A percentile compares a stretch with the other conserved stretches of the same genome.
Evolutionary conservation across 1,139 yeast genomes (phyloP).

Genomic region (Eremothecium gossypii): DNA sequence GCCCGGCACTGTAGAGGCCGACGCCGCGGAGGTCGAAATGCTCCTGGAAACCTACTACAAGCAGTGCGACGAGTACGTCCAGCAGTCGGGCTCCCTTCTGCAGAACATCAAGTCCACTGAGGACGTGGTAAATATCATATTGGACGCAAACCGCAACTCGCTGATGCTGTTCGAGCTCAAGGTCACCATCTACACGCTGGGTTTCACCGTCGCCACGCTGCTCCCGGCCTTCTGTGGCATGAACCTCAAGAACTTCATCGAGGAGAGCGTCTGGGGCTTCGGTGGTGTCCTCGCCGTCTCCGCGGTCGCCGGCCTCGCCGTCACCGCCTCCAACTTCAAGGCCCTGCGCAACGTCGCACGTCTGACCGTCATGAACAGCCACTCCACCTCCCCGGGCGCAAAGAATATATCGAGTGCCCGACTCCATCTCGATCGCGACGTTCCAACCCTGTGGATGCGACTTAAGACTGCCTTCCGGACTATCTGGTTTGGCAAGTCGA

Average conservation of each 20-base stretch:
- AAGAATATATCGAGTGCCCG: constrained; percentile 18
- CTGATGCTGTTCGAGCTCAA: constrained; percentile 82
- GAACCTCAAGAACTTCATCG: constrained; percentile 87
- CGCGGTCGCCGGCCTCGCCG: constrained; percentile 33
- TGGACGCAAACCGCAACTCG: constrained; percentile 92
- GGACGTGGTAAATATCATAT: constrained; percentile 87
- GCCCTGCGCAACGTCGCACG: constrained; percentile 37
- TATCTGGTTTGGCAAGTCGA: constrained; percentile 18
- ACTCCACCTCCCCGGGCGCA: constrained; percentile 16
- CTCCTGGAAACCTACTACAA: constrained; percentile 86
- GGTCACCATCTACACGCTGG: constrained; percentile 77
- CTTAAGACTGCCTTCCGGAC: constrained; percentile 11
- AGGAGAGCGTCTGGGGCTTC: constrained; percentile 52
- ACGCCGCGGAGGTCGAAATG: constrained; percentile 77
- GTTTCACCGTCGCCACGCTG: constrained; percentile 69
- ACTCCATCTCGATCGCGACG: constrained; percentile 14
- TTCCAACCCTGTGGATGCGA: constrained; percentile 16
- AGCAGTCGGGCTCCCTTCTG: constrained; percentile 75
- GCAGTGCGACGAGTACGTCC: constrained; percentile 95
- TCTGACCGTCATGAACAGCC: constrained; percentile 35
- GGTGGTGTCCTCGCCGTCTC: constrained; percentile 35
- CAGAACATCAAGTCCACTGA: constrained; percentile 87
- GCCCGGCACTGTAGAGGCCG: constrained; percentile 23
- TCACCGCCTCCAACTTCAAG: constrained; percentile 34
- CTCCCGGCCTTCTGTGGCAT: constrained; percentile 88